Base-by-base conservation (phyloP, 2,329 filamentous ascomycete genomes). In the Hypoxylon sp. region DNA sequence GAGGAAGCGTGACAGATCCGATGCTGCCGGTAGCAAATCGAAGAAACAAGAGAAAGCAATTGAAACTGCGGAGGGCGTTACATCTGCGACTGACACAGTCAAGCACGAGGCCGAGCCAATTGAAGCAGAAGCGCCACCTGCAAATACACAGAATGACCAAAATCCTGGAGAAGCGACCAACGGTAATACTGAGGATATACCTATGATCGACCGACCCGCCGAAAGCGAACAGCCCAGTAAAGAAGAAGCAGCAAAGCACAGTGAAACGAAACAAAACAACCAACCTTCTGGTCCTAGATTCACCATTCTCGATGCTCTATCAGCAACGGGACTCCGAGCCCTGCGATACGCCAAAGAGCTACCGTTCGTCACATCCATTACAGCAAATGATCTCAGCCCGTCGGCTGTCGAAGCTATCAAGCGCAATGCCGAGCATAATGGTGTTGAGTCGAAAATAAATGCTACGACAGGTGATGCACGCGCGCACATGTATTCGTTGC, bases 251-350 rank as follows among this genome's bases (percentile, higher is more conserved):
- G 29, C 21, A 5, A 59, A 60, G n/a, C 4, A 35, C 29, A 21
- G 21, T 11, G 58, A 59, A 12, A 26, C 30, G n/a, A 44, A 37
- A 23, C 54, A 43, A 25, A 59, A 63, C 43, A 54, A 57, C 6
- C 40, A 61, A 44, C 47, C 66, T 23, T 70, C 73, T 19, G 62
- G 62, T 12, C 72, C 76, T 7, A 69, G 74, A 7, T 93, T 96
- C 66, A 87, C 85, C n/a, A 93, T 99, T 27, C 83, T 99, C 6
- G 94, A 99, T 71, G 94, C 94, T 0, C 80, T 99, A 4, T 99
- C 94, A 7, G 94, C 94, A 1, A 96, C 92, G 2, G 94, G 94
- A 16, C 81, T 99, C 4, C 87, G 94, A 56, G 94, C 94, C 4
- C 73, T 99, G 30, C 88, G 94, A 53, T 99, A 97, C 71, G 90